These are phyloP conservation scores for Xylariaceae sp. DNA, from an alignment of 2,329 filamentous ascomycete genomes.

Conservation along the genomic window DNA sequence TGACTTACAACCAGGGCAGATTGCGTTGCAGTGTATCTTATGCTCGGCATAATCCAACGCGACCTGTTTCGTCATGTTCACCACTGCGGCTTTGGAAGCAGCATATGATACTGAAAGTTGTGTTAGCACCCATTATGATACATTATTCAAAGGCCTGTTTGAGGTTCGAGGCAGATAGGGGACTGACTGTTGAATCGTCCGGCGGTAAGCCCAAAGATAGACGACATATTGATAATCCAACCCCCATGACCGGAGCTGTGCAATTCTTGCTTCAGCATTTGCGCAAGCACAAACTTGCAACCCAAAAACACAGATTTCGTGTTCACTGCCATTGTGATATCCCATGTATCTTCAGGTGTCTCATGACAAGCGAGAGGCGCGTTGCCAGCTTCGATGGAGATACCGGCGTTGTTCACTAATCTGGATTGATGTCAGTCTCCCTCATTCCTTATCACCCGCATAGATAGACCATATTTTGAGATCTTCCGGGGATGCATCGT, in stretches of 20 bases:
- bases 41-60: slow-evolving; percentile 10
- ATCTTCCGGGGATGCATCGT: slow-evolving; percentile 13
- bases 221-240: slow-evolving; percentile 47
- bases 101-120: slow-evolving; percentile 36
- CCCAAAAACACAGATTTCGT: slow-evolving; percentile 35
- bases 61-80: slow-evolving; percentile 16
- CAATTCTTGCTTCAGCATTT: slow-evolving; percentile 47
- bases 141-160: not conserved
- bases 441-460: too few relatives aligned
- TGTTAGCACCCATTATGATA: too few relatives aligned
- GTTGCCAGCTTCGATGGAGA: slow-evolving; percentile 35
- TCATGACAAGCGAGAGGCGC: slow-evolving; percentile 41
- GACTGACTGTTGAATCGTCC: slow-evolving; percentile 25
- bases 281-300: slow-evolving; percentile 41
- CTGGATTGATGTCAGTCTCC: slow-evolving; percentile 22
- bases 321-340: slow-evolving; percentile 39
- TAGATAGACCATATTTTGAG: too few relatives aligned
- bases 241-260: slow-evolving; percentile 39
- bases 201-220: slow-evolving; percentile 39
- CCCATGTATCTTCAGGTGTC: slow-evolving; percentile 41
- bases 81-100: slow-evolving; percentile 47
- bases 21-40: slow-evolving; percentile 10
- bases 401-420: slow-evolving; percentile 47
- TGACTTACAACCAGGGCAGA: slow-evolving; percentile 44
- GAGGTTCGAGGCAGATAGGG: too few relatives aligned